These are phyloP conservation scores for Arabidopsis arenosa DNA, from an alignment of 345 rosid species.

Conservation along the genomic window DNA sequence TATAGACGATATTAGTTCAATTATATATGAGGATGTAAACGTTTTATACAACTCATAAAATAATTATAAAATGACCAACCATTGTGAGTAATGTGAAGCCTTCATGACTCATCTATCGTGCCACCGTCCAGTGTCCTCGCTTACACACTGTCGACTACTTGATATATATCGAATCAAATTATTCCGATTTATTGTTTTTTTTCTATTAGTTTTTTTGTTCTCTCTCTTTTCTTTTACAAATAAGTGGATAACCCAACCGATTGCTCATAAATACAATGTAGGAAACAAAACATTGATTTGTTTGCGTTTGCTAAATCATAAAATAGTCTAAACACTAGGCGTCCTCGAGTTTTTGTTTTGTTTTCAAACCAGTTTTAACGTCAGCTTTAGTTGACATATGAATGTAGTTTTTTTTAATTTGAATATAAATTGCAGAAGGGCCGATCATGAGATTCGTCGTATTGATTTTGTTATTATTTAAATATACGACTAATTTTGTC, in stretches of 20 bases:
- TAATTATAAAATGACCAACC: slow-evolving; percentile 5
- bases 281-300: neutral
- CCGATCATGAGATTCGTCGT: slow-evolving; percentile 19
- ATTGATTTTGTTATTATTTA: neutral
- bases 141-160: slow-evolving; percentile 25
- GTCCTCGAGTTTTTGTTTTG: slow-evolving; percentile 22
- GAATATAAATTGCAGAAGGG: slow-evolving; percentile 1
- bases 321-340: neutral
- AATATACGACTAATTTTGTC: neutral
- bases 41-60: slow-evolving; percentile 12
- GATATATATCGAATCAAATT: slow-evolving; percentile 8
- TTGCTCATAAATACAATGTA: neutral
- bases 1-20: neutral
- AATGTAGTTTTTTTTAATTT: neutral
- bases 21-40: neutral
- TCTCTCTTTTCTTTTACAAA: neutral
- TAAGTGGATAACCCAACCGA: neutral
- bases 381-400: slow-evolving; percentile 35
- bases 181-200: neutral
- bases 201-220: neutral
- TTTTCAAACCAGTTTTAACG: neutral
- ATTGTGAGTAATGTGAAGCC: slow-evolving; percentile 4
- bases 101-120: slow-evolving; percentile 18
- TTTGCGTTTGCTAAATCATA: neutral
- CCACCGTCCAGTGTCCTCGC: slow-evolving; percentile 34